Evolutionary conservation across 148 eudicot species (phyloP).

Genomic region (Chenopodium berlandieri): DNA sequence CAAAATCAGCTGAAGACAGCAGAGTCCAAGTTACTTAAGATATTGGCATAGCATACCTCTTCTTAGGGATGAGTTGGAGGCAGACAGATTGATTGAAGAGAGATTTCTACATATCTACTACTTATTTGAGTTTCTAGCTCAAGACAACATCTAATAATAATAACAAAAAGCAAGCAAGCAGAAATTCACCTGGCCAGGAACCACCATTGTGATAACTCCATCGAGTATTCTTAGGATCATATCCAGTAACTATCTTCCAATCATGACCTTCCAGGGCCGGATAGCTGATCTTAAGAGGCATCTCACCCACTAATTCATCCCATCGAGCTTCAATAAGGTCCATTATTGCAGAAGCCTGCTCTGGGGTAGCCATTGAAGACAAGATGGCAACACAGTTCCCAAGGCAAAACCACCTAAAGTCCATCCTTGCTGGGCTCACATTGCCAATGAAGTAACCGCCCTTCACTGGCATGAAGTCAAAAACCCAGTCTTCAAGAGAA

Average conservation of each 20-base stretch:
- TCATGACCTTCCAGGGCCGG: slow-evolving; percentile 84
- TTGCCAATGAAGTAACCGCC: slow-evolving; percentile 88
- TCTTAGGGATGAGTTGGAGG: background rate
- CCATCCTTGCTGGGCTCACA: slow-evolving; percentile 84
- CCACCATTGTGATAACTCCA: slow-evolving; percentile 96
- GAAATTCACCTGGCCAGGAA: slow-evolving; percentile 71
- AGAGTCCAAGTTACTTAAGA: background rate
- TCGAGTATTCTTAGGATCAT: slow-evolving; percentile 71
- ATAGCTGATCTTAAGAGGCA: slow-evolving; percentile 83
- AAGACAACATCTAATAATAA: background rate
- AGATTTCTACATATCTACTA: background rate
- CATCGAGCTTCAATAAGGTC: slow-evolving; percentile 81
- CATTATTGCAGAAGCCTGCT: slow-evolving; percentile 82
- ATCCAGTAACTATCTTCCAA: slow-evolving; percentile 80
- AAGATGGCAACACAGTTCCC: slow-evolving; percentile 82
- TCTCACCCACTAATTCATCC: slow-evolving; percentile 84
- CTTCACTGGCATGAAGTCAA: slow-evolving; percentile 76
- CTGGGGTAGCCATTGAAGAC: slow-evolving; percentile 80
- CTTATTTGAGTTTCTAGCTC: background rate
- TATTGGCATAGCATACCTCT: background rate
- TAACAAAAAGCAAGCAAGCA: background rate
- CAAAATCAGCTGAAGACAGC: too few relatives aligned
- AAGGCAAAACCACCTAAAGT: slow-evolving; percentile 83
- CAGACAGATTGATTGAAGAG: background rate
- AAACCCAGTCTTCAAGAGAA: slow-evolving; percentile 72